Conservation (phyloP, 2,329 filamentous ascomycete species). For the Colletotrichum orbiculare region DNA sequence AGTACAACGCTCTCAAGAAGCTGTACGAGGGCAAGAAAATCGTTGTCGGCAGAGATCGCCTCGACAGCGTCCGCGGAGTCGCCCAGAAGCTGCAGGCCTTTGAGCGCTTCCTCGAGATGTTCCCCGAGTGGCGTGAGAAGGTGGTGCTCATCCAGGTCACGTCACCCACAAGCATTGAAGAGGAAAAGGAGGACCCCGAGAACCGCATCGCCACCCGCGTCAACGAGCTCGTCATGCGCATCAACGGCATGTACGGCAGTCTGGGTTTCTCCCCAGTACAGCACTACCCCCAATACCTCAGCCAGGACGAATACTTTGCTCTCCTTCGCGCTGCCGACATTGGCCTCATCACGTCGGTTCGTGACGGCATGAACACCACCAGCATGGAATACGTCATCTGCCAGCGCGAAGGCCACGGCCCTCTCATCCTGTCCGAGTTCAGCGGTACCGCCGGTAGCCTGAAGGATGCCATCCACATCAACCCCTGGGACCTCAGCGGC, state of each 20-base stretch:
- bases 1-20: conserved; percentile 78
- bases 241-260: conserved; percentile 91
- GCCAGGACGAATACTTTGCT: conserved; percentile 91
- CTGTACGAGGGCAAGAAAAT: conserved; percentile 92
- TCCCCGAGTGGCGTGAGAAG: conserved; percentile 91
- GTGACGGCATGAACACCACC: conserved; percentile 98
- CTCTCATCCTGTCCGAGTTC: conserved; percentile 94
- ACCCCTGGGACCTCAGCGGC: conserved; percentile 90
- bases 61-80: conserved; percentile 92
- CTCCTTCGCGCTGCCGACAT: conserved; percentile 91
- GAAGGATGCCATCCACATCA: conserved; percentile 90
- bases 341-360: conserved; percentile 92
- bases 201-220: conserved; percentile 89
- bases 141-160: conserved; percentile 96
- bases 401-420: conserved; percentile 87
- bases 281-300: conserved; percentile 94
- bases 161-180: conserved; percentile 83
- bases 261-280: conserved; percentile 91
- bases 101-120: conserved; percentile 88
- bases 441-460: conserved; percentile 92
- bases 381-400: conserved; percentile 95
- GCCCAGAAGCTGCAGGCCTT: conserved; percentile 97
- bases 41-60: conserved; percentile 92
- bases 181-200: conserved; percentile 76
- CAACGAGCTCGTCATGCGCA: conserved; percentile 88